phyloP scores from a whole-genome alignment of 352 stramenopile species.

The Pythium phragmiticola region DNA sequence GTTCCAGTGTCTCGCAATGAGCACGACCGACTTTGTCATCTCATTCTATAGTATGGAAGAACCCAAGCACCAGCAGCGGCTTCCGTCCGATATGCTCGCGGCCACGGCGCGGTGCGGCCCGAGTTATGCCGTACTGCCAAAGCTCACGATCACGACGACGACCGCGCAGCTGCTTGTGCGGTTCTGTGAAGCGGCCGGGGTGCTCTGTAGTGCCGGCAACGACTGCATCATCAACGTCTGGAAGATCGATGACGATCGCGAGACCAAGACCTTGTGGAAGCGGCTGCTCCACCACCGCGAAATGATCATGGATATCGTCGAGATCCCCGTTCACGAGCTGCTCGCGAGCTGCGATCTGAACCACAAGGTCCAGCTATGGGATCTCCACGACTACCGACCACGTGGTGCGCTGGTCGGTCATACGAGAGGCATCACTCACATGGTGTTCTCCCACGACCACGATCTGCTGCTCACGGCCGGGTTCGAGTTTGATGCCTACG shows the following conservation, averaged over 20 bases:
- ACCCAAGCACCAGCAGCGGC: slow-evolving; percentile 31
- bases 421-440: slow-evolving; percentile 63
- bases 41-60: slow-evolving; percentile 81
- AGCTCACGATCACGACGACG: slow-evolving; percentile 60
- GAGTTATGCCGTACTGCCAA: slow-evolving; percentile 42
- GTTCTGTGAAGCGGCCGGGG: slow-evolving; percentile 51
- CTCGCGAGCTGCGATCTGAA: slow-evolving; percentile 76
- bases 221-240: slow-evolving; percentile 73
- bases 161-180: slow-evolving; percentile 61
- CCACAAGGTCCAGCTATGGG: slow-evolving; percentile 75
- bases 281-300: slow-evolving; percentile 48
- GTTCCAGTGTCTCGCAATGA: slow-evolving; percentile 62
- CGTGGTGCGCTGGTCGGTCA: slow-evolving; percentile 62
- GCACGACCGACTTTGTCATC: slow-evolving; percentile 76
- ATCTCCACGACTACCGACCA: slow-evolving; percentile 64
- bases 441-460: slow-evolving; percentile 75
- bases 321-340: slow-evolving; percentile 73
- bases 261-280: slow-evolving; percentile 63
- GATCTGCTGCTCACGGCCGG: slow-evolving; percentile 77
- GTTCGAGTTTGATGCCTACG: slow-evolving; percentile 83
- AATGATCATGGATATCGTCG: slow-evolving; percentile 66
- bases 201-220: slow-evolving; percentile 65
- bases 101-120: slow-evolving; percentile 22
- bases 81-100: slow-evolving; percentile 16
- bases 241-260: slow-evolving; percentile 53